Evolutionary conservation across 306 rosid species (phyloP).

Genomic region (Myrica gale): DNA sequence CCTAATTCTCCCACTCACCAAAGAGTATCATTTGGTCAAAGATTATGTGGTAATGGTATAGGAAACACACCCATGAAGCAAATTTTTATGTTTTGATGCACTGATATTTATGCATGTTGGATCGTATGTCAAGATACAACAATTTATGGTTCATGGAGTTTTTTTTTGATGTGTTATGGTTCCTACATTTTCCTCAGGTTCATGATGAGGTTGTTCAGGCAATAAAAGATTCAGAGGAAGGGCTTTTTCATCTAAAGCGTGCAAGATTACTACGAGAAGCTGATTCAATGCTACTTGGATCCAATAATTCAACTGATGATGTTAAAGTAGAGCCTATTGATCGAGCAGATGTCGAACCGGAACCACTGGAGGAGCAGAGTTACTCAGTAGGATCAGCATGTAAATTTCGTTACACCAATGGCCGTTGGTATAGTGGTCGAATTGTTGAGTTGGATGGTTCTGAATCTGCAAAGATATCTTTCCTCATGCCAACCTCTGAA

Average conservation of each 20-base stretch:
- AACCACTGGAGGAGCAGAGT: conserved; percentile 46
- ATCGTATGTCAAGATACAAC: neutral
- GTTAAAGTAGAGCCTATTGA: conserved; percentile 57
- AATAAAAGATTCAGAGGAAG: conserved; percentile 89
- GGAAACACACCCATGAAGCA: neutral
- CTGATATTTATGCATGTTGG: neutral
- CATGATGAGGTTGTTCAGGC: conserved; percentile 76
- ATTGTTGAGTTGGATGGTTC: conserved; percentile 56
- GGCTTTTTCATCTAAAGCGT: conserved; percentile 78
- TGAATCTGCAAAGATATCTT: conserved; percentile 62
- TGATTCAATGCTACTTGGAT: conserved; percentile 50
- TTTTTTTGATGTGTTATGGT: neutral
- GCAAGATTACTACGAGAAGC: conserved; percentile 73
- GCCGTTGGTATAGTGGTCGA: conserved; percentile 87
- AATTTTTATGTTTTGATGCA: neutral
- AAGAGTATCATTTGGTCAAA: neutral
- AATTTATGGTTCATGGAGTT: no score
- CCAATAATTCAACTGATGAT: conserved; percentile 37
- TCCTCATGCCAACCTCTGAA: conserved; percentile 86
- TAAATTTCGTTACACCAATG: conserved; percentile 81
- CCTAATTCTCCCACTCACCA: neutral
- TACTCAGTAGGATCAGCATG: conserved; percentile 80
- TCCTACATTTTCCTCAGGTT: conserved; percentile 44
- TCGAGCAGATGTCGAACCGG: conserved; percentile 54
- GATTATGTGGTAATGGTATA: neutral